Evolutionary conservation across 768 basidiomycete species (phyloP).

Genomic region (Phanerochaete carnosa): DNA sequence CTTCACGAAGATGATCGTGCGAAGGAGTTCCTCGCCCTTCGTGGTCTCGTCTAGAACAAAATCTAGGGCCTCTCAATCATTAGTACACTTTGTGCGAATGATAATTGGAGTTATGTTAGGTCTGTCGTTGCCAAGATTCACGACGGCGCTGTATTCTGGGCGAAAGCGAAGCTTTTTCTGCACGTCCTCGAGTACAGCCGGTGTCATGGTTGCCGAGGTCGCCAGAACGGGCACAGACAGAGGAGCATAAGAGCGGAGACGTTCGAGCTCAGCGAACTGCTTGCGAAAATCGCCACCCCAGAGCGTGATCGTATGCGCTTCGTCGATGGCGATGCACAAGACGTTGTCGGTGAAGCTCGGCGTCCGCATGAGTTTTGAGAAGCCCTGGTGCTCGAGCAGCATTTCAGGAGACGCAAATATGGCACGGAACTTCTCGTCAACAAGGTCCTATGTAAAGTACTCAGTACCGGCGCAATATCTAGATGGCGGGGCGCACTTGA

Average conservation of each 20-base stretch:
- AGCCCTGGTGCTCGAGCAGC: constrained; percentile 14
- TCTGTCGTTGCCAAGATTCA: constrained; percentile 8
- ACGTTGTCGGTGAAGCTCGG: constrained; percentile 21
- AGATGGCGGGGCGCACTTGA: constrained; percentile 28
- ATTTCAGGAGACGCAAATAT: constrained; percentile 24
- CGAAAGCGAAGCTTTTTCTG: not conserved
- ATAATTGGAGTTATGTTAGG: constrained; percentile 2
- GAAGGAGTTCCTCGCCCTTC: not conserved
- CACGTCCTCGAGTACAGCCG: constrained; percentile 16
- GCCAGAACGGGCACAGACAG: constrained; percentile 27
- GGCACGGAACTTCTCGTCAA: constrained; percentile 10
- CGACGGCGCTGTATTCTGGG: not conserved
- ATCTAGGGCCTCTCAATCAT: not conserved
- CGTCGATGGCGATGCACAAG: constrained; percentile 30
- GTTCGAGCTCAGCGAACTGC: constrained; percentile 25
- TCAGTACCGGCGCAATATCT: constrained; percentile 17
- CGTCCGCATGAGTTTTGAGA: constrained; percentile 10
- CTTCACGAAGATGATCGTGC: constrained; percentile 1
- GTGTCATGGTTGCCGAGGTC: constrained; percentile 33
- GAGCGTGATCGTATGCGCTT: constrained; percentile 36
- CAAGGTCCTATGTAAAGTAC: constrained; percentile 14
- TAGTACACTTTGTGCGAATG: not conserved
- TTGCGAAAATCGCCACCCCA: constrained; percentile 34
- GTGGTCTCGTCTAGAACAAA: not conserved
- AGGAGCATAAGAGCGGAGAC: constrained; percentile 30